A percentile compares a stretch with the other conserved stretches of the same genome.
phyloP scores from a whole-genome alignment of 495 filamentous ascomycete species.

The Trichocladium antarcticum region DNA sequence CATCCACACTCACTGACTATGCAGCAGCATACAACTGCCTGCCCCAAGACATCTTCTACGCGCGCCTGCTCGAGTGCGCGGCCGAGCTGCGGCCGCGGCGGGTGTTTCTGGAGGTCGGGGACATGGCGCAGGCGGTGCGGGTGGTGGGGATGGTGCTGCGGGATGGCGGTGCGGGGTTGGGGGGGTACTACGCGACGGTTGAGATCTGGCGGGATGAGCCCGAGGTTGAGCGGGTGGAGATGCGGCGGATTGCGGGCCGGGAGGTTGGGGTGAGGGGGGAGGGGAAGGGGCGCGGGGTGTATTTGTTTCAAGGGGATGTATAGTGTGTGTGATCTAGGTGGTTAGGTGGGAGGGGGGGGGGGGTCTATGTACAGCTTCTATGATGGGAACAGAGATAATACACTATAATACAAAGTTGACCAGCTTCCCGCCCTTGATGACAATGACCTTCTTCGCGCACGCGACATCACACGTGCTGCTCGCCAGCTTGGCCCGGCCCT shows the following conservation, averaged over 20 bases:
- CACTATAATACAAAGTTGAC: conserved; percentile 47
- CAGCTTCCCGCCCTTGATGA: conserved; percentile 41
- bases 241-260: conserved; percentile 7
- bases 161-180: background rate
- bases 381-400: no score
- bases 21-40: conserved; percentile 1
- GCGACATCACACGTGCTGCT: conserved; percentile 26
- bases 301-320: conserved; percentile 6
- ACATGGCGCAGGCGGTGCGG: conserved; percentile 46
- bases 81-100: conserved; percentile 27
- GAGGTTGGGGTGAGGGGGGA: conserved; percentile 22
- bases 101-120: conserved; percentile 49
- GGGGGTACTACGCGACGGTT: background rate
- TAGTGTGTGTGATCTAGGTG: no score
- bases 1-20: conserved; percentile 30
- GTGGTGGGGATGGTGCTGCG: conserved; percentile 36
- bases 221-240: background rate
- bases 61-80: conserved; percentile 36
- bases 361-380: no score
- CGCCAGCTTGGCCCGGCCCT: conserved; percentile 40
- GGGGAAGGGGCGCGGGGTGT: conserved; percentile 30
- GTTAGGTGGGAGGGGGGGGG: background rate
- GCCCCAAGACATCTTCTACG: conserved; percentile 52
- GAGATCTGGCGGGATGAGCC: conserved; percentile 23
- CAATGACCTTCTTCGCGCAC: conserved; percentile 39